Base-by-base conservation (phyloP, 2,329 filamentous ascomycete genomes). In the Eutypa lata region DNA sequence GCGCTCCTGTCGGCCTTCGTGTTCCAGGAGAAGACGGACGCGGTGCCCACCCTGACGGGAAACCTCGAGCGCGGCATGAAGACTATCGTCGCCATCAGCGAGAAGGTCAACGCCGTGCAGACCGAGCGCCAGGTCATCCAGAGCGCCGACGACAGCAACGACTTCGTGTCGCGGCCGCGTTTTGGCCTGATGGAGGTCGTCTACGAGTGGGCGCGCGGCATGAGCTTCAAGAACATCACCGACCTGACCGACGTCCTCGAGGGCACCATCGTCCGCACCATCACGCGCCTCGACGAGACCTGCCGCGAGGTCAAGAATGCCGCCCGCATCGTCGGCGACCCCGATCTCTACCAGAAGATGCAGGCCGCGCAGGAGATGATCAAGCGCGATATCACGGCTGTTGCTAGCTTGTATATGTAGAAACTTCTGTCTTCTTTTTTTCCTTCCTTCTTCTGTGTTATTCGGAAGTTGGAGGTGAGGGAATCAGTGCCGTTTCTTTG, bases 141-240 rank as follows among this genome's bases (percentile, higher is more conserved):
- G 53, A 90, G 89, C 0, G 82, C 88, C 1, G 93, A 97, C 51
- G 93, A 97, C 67, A 88, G 87, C 53, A 96, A 95, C 64, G 93
- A 97, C 71, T 97, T 97, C 66, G 88, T 90, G 35, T 91, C 86
- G 54, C 82, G 87, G 51, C 91, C 92, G 2, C 83, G 93, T 10
- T 99, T 99, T 68, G 94, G 93, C 1, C 81, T 99, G 52, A 91
- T 96, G 68, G 94, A 99, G 71, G 94, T 99, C 0, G 95, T 99
- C 33, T 97, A 97, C 69, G 94, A 99, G 71, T 99, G 94, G 94
- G 94, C 94, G 10, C 80, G 91, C 48, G 94, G 94, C 24, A 97
- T 97, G 91, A 93, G 90, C 49, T 99, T 99, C 79, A 96, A 95
- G 73, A 93, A 94, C 59, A 99, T 99, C 61, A 97, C 93, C 0